Percentiles rank a stretch among this genome's conserved stretches.
Evolutionary conservation across 805 yeast genomes (phyloP).

Genomic region (Metschnikowia borealis): DNA sequence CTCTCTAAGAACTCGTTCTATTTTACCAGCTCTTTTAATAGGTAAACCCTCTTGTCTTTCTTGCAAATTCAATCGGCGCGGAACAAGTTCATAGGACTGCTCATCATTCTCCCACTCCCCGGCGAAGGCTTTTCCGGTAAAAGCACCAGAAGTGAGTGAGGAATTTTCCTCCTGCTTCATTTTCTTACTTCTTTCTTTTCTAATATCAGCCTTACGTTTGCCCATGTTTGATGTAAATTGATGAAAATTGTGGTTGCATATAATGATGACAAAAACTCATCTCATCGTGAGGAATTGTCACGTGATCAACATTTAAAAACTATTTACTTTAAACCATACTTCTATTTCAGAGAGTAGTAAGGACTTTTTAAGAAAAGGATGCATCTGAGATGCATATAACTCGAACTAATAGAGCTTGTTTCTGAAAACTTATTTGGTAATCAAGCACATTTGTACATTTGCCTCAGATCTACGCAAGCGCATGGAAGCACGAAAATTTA

Average conservation of each 20-base stretch:
- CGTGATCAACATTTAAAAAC: neutral
- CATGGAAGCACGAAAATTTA: neutral
- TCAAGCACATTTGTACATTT: neutral
- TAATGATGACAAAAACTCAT: neutral
- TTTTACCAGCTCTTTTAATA: slow-evolving; percentile 64
- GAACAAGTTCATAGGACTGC: slow-evolving; percentile 71
- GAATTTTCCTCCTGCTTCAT: slow-evolving; percentile 36
- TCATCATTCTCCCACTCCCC: slow-evolving; percentile 61
- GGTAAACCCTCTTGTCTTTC: slow-evolving; percentile 70
- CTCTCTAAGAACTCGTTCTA: slow-evolving; percentile 60
- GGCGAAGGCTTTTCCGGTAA: slow-evolving; percentile 17
- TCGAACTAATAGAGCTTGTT: neutral
- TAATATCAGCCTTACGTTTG: slow-evolving; percentile 12
- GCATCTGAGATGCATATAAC: too few relatives aligned
- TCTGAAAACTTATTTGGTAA: neutral
- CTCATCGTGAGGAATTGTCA: slow-evolving; percentile 3
- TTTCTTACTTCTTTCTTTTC: slow-evolving; percentile 23
- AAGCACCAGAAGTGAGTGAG: slow-evolving; percentile 34
- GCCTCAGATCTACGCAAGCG: neutral
- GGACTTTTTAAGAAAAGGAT: neutral
- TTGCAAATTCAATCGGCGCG: slow-evolving; percentile 50
- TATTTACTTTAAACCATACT: neutral
- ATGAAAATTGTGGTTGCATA: neutral
- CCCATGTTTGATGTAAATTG: slow-evolving; percentile 9
- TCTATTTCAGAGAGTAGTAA: neutral